phyloP scores from a whole-genome alignment of 129 eudicot genomes.

The Artemisia argyi region DNA sequence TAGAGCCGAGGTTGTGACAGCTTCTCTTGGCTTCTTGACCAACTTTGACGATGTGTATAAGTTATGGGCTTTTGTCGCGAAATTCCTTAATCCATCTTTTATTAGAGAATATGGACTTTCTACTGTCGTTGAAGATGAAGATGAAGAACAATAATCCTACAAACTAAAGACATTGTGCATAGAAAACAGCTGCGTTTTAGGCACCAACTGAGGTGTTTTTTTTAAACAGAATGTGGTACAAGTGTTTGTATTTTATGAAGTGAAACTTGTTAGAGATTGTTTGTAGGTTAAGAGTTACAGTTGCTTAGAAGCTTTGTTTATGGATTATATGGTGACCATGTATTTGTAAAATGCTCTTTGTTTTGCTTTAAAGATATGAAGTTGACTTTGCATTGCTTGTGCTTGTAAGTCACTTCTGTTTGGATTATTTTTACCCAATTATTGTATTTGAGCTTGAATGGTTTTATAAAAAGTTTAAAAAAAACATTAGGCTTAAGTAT shows the following conservation, averaged over 20 bases:
- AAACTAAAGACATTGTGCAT: constrained; percentile 27
- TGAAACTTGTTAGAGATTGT: constrained; percentile 24
- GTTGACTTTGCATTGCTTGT: constrained; percentile 20
- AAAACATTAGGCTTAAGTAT: background rate
- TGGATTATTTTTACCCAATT: background rate
- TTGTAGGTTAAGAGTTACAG: constrained; percentile 12
- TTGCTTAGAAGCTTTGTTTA: constrained; percentile 29
- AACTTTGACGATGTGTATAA: constrained; percentile 67
- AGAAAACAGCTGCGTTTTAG: constrained; percentile 24
- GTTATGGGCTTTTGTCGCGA: constrained; percentile 65
- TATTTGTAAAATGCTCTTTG: constrained; percentile 25
- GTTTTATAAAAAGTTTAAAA: background rate
- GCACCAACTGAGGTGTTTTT: background rate
- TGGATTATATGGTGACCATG: constrained; percentile 17
- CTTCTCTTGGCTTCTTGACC: constrained; percentile 63
- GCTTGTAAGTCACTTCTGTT: constrained; percentile 5
- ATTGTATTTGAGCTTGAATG: background rate
- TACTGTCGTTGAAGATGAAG: constrained; percentile 44
- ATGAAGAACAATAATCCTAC: background rate
- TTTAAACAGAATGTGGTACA: constrained; percentile 11
- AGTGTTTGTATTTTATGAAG: constrained; percentile 24
- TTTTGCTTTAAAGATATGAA: constrained; percentile 18
- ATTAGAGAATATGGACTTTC: constrained; percentile 42
- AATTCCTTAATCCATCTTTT: constrained; percentile 58
- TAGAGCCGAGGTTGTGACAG: constrained; percentile 68